Base-by-base conservation (phyloP, 2,329 filamentous ascomycete genomes). In the Aspergillus texensis region DNA sequence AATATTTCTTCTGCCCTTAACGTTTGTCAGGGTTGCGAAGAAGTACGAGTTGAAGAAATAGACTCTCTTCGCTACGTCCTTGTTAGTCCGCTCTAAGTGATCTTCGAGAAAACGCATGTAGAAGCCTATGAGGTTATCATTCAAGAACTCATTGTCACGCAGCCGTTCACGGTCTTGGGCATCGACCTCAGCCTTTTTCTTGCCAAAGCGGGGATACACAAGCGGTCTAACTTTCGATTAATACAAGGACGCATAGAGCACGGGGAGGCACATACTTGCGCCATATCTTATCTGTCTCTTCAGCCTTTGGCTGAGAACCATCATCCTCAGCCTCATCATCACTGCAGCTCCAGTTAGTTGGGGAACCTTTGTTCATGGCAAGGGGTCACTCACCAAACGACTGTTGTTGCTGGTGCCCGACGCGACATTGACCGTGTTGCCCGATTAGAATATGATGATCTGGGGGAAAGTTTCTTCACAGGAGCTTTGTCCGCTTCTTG, bases 41-140 rank as follows among this genome's bases (percentile, higher is more conserved):
- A 98, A 97, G 78, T 93, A 97, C 0, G 92, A 95, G 75, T 94
- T 98, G 81, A 96, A 94, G 69, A 97, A 91, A 75, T 96, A 92
- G 4, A 96, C 88, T 58, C 88, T 87, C 63, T 87, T 82, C 0
- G 88, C 80, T 4, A 89, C 70, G 53, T 87, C 81, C 0, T 86
- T 84, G 2, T 84, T 82, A 12, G 84, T 80, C 45, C 81, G 77
- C 66, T 88, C 84, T 41, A 91, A 76, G 48, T 85, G 78, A 62
- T 85, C 80, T 72, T 94, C 88, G 6, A 94, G 80, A 69, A 89
- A 91, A 34, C 90, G 88, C 61, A 97, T 83, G 73, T 96, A 97
- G 74, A 97, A 97, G 57, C 87, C 89, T 68, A 99, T 91, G 32
- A 99, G 81, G 72, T 93, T 97, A 79, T 99, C 95, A 74, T 99